Conservation (phyloP, 2,329 filamentous ascomycete genomes). For the Tolypocladium nubicola region DNA sequence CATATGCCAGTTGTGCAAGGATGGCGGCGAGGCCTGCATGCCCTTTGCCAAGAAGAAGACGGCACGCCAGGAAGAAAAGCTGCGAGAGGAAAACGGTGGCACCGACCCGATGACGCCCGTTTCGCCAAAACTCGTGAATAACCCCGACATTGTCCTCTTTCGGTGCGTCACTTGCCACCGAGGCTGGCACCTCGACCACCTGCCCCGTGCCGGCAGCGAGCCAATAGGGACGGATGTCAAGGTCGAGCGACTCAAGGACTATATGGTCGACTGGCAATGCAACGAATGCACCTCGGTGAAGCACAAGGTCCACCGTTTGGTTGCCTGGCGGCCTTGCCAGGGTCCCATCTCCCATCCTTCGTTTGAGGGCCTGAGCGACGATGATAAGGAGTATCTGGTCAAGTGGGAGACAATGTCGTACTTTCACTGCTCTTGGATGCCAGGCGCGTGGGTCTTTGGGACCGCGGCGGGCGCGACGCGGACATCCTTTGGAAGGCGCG, state of each 20-base stretch:
- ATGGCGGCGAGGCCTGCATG: constrained; percentile 55
- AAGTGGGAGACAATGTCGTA: constrained; percentile 82
- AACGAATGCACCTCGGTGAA: constrained; percentile 58
- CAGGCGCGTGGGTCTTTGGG: constrained; percentile 81
- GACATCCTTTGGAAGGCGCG: constrained; percentile 63
- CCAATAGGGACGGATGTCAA: constrained; percentile 21
- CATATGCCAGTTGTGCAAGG: constrained; percentile 59
- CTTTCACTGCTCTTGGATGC: constrained; percentile 74
- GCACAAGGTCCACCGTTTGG: constrained; percentile 62
- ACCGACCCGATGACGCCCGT: constrained; percentile 65
- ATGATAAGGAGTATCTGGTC: constrained; percentile 83
- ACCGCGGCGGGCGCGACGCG: constrained; percentile 54
- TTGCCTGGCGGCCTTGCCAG: constrained; percentile 71
- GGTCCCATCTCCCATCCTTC: constrained; percentile 25
- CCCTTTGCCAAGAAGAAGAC: constrained; percentile 67
- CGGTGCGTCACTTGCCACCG: constrained; percentile 69
- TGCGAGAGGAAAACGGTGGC: constrained; percentile 68
- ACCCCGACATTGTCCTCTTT: constrained; percentile 66
- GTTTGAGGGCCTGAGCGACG: constrained; percentile 39
- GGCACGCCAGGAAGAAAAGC: constrained; percentile 70
- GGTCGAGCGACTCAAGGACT: constrained; percentile 56
- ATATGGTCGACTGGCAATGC: constrained; percentile 68
- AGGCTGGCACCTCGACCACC: constrained; percentile 75
- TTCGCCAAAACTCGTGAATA: constrained; percentile 57
- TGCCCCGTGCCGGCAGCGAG: constrained; percentile 40